Evolutionary conservation across 768 basidiomycete species (phyloP), one percentile per base, ranked within the genome.

Genomic region (Leccinellum rugosiceps): DNA sequence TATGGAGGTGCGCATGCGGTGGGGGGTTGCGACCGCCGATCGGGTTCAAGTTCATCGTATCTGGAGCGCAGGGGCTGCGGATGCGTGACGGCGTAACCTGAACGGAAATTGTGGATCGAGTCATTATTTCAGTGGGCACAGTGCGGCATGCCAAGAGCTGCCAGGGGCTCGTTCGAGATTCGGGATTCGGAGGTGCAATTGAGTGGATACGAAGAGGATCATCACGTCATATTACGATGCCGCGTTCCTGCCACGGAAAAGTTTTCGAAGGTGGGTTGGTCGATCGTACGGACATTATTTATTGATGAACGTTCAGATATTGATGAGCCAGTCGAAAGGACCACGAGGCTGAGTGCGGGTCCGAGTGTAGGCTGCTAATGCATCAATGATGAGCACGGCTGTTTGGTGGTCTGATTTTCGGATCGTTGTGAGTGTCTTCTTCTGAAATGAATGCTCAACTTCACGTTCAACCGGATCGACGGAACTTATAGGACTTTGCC

Each of bases 361-460:
- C 74, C 78, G 49, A 81, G 80, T 1, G 77, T 80, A 3, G 77
- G 79, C 57, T 81, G 78, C n/a, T 82, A 81, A 56, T 62, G 58
- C 6, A 73, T 74, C 11, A 74, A 68, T 4, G 57, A 75, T 21
- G 60, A 70, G 9, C 64, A 75, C 13, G 71, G 68, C 0, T 72
- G 76, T 2, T 64, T 74, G 48, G 67, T 83, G 13, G 73, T 80
- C 11, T 81, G 74, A 79, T 25, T 73, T 76, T 14, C 83, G 79
- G 77, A n/a, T n/a, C n/a, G n/a, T n/a, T n/a, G n/a, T n/a, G n/a
- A n/a, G n/a, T n/a, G n/a, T n/a, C n/a, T n/a, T n/a, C n/a, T n/a
- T n/a, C n/a, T n/a, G n/a, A n/a, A n/a, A n/a, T n/a, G n/a, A n/a
- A n/a, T n/a, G n/a, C n/a, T n/a, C n/a, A n/a, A n/a, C n/a, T n/a